These are phyloP conservation scores for Paecilomyces sp. DNA, from an alignment of 2,329 filamentous ascomycete genomes.

Conservation along the genomic window DNA sequence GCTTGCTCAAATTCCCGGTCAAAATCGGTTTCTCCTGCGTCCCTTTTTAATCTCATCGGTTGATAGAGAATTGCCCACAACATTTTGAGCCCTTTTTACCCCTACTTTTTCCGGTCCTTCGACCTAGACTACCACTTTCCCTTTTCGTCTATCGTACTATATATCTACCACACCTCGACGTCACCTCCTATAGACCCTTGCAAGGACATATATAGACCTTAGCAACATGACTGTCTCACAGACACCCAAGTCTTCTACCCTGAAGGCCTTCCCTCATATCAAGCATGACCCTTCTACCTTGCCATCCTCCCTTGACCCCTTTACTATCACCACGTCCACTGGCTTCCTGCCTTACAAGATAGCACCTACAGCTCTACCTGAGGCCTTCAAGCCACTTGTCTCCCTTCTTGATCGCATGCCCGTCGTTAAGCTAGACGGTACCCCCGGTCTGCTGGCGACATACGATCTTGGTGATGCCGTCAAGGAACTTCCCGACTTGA, in stretches of 20 bases:
- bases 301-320: slow-evolving; percentile 36
- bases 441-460: slow-evolving; percentile 68
- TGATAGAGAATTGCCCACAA: neutral
- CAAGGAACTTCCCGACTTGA: slow-evolving; percentile 69
- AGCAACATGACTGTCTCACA: slow-evolving; percentile 29
- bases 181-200: neutral
- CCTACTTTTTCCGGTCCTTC: slow-evolving; percentile 1
- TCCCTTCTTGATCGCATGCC: slow-evolving; percentile 70
- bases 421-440: slow-evolving; percentile 65
- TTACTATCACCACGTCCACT: slow-evolving; percentile 40
- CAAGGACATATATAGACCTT: neutral
- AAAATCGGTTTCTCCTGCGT: slow-evolving; percentile 12
- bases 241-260: slow-evolving; percentile 25
- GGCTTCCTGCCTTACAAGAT: slow-evolving; percentile 38
- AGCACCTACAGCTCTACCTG: slow-evolving; percentile 51
- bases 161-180: neutral
- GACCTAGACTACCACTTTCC: slow-evolving; percentile 1
- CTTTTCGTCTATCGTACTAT: slow-evolving; percentile 1
- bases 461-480: slow-evolving; percentile 70
- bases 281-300: slow-evolving; percentile 35
- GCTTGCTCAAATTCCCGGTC: slow-evolving; percentile 25
- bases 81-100: slow-evolving; percentile 8
- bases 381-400: slow-evolving; percentile 66
- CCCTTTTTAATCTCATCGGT: slow-evolving; percentile 10
- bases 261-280: slow-evolving; percentile 37